Base-by-base conservation (phyloP, 2,329 filamentous ascomycete genomes). In the Aureobasidium lini region DNA sequence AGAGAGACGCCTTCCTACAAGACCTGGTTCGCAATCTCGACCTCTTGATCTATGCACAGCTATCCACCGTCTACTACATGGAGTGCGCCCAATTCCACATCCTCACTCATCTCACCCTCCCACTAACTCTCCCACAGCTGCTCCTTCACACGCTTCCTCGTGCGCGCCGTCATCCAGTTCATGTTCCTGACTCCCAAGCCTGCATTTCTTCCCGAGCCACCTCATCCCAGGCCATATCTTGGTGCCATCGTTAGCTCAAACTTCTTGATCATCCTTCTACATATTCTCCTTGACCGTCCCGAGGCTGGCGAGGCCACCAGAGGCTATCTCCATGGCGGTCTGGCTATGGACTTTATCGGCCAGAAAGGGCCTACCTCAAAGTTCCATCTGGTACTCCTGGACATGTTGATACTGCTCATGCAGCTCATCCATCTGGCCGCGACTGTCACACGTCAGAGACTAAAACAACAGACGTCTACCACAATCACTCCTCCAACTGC, bases 261-360 rank as follows among this genome's bases (percentile, higher is more conserved):
- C 65, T 61, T 79, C 16, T 66, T 83, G 49, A 85, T 81, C 71
- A 76, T 84, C 62, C 60, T 83, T 23, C 73, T 82, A 34, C 84
- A 85, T 66, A 68, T 74, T 42, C 66, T 70, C 6, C 71, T 70
- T 49, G 63, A 66, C 29, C 69, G 71, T 6, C 77, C 77, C 1
- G 66, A 72, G 3, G 77, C 75, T 2, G 76, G 76, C 31, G 77
- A 79, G 63, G 74, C 74, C 18, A 79, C 77, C 5, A 66, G 77
- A 64, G 77, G 76, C 32, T 85, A 85, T 67, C 72, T 85, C 11
- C 82, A 86, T 66, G 84, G 84, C 6, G 82, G 84, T 2, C 64
- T 86, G 52, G 77, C 84, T 64, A 83, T 87, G 66, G 84, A 86
- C 70, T 85, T 86, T 66, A 81, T 86, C 57, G 84, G 84, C 15